Evolutionary conservation across 2,329 filamentous ascomycete species (phyloP).

Genomic region (Ambrosiella beaveri): DNA sequence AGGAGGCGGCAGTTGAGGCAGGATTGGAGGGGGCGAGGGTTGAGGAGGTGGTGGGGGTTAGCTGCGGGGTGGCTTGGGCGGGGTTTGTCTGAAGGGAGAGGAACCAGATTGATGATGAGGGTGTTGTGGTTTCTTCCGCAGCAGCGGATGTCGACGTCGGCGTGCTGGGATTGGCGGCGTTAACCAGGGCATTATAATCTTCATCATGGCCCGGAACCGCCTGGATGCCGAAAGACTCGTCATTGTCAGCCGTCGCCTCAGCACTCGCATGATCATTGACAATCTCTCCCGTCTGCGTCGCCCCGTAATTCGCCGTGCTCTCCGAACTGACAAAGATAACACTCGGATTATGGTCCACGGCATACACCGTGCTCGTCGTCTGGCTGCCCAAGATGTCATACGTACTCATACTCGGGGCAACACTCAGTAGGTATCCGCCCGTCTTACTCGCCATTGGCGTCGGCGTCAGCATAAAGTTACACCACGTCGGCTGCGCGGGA

Average conservation of each 20-base stretch:
- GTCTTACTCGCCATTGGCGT: conserved; percentile 6
- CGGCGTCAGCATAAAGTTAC: conserved; percentile 16
- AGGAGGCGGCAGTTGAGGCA: conserved; percentile 14
- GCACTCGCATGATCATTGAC: conserved; percentile 7
- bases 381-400: conserved; percentile 14
- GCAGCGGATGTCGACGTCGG: not conserved
- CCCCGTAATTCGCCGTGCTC: conserved; percentile 24
- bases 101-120: not conserved
- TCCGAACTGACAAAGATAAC: conserved; percentile 26
- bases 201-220: not conserved
- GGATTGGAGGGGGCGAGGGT: not conserved
- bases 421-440: conserved; percentile 12
- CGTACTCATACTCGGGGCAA: conserved; percentile 1
- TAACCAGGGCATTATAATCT: not conserved
- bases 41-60: not conserved
- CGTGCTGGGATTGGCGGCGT: not conserved
- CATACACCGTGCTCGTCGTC: conserved; percentile 28
- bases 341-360: conserved; percentile 38
- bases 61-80: not conserved
- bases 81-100: conserved; percentile 1
- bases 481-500: conserved; percentile 25
- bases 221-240: not conserved
- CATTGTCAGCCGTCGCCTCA: not conserved
- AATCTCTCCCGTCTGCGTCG: not conserved
- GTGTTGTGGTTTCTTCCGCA: conserved; percentile 11